Evolutionary conservation across 2,329 filamentous ascomycete genomes (phyloP).

Genomic region (Conoideocrella luteorostrata): DNA sequence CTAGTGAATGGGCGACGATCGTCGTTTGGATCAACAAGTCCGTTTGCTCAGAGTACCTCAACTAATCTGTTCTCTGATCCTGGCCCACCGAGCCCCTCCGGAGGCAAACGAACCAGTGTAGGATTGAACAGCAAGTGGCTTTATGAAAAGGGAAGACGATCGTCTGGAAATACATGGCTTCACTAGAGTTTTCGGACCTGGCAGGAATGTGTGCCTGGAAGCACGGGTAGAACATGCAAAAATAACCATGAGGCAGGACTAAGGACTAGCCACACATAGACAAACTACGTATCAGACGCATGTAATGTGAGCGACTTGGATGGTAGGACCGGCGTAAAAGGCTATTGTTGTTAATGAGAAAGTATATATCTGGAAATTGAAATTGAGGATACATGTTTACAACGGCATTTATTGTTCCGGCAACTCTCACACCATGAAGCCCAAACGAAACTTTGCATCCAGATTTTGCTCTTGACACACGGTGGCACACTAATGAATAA

Average conservation of each 20-base stretch:
- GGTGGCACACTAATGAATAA: no score
- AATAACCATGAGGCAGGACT: not conserved
- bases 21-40: constrained; percentile 55
- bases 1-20: constrained; percentile 46
- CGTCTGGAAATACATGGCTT: constrained; percentile 38
- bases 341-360: not conserved
- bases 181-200: constrained; percentile 14
- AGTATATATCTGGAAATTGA: not conserved
- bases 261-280: not conserved
- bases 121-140: constrained; percentile 90
- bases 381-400: not conserved
- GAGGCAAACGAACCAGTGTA: constrained; percentile 64
- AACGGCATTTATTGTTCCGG: no score
- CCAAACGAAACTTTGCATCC: no score
- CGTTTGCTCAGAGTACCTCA: constrained; percentile 42
- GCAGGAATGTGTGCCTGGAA: no score
- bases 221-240: not conserved
- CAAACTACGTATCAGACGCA: not conserved
- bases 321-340: constrained; percentile 1
- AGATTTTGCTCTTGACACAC: no score
- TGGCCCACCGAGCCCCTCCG: constrained; percentile 61
- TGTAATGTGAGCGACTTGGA: not conserved
- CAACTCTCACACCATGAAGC: no score
- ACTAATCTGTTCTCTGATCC: constrained; percentile 51
- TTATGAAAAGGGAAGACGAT: constrained; percentile 71